Percentiles rank a stretch among this genome's conserved stretches.
Conservation (phyloP, 345 rosid species). For the Gossypium thurberi region DNA sequence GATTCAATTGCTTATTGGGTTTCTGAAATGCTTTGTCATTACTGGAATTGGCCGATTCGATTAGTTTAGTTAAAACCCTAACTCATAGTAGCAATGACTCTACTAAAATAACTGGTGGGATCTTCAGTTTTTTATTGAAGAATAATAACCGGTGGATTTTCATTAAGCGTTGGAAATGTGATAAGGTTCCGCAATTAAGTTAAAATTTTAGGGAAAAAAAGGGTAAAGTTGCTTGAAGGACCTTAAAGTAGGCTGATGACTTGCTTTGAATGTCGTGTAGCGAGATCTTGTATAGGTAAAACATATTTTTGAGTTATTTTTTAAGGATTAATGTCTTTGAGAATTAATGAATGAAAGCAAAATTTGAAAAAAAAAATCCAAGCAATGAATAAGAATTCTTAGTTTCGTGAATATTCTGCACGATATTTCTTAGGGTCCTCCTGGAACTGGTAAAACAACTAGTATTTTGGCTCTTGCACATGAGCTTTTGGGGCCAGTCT, state of each 20-base stretch:
- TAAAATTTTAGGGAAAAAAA: neutral
- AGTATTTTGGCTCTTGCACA: constrained; percentile 96
- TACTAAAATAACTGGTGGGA: neutral
- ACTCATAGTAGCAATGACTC: neutral
- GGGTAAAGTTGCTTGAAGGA: too few species aligned
- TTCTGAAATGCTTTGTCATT: neutral
- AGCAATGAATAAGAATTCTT: neutral
- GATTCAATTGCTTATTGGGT: neutral
- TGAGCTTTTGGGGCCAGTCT: constrained; percentile 79
- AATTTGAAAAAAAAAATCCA: neutral
- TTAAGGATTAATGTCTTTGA: neutral
- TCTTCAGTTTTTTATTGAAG: neutral
- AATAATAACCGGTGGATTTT: neutral
- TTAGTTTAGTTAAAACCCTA: neutral
- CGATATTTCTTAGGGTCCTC: constrained; percentile 63
- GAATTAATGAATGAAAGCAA: neutral
- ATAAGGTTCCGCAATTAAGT: neutral
- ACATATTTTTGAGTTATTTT: neutral
- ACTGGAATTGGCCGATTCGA: neutral
- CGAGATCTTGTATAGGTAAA: neutral
- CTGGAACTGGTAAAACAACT: constrained; percentile 97
- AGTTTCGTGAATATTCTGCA: neutral
- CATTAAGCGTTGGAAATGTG: neutral
- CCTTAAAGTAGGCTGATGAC: too few species aligned
- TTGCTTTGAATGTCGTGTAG: neutral